Base-by-base conservation (phyloP, 139 green algal genomes). In the Auxenochlorella pyrenoidosa region DNA sequence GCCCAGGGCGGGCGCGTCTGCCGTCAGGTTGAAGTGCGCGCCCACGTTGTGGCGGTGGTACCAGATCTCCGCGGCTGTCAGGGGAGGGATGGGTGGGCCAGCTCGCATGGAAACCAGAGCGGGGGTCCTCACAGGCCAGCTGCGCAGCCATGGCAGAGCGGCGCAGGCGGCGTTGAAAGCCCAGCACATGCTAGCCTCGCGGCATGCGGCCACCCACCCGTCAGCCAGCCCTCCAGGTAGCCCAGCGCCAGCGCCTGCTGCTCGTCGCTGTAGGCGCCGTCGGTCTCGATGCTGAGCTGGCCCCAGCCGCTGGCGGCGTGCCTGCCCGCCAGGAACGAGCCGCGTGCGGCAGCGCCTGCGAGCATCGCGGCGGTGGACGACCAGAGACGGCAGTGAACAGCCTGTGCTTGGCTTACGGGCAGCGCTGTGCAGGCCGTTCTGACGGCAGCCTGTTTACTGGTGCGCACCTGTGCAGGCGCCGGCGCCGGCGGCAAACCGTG, bases 281-380 rank as follows among this genome's bases (percentile, higher is more conserved):
- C 77, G 0, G 92, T 95, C 1, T 77, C 68, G 24, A 95, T 76
- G 16, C 83, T 86, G 63, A 94, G 86, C 88, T 94, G 91, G 75
- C 28, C 34, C 84, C 73, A 84, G 83, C 84, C 84, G 30, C 59
- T 34, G 28, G 21, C 32, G 30, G 75, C 83, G 59, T 68, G 58
- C 58, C 18, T 38, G 30, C 58, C 75, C 21, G 32, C 59, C 51
- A 78, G 32, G 41, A 73, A 88, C 13, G 41, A 10, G 30, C 40
- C 84, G 0, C 18, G 28, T 3, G 84, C 84, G 30, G 72, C 30
- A 2, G 75, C 73, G 4, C 75, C 84, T 88, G 84, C 75, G 40
- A 54, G 10, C 22, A 28, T 28, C 12, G 24, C 8, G 24, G 59
- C 59, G 24, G 24, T 68, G 59, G 59, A 3, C 63, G 63, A 8